These are phyloP conservation scores for Zymoseptoria tritici DNA, from an alignment of 2,329 filamentous ascomycete genomes.

Conservation along the genomic window DNA sequence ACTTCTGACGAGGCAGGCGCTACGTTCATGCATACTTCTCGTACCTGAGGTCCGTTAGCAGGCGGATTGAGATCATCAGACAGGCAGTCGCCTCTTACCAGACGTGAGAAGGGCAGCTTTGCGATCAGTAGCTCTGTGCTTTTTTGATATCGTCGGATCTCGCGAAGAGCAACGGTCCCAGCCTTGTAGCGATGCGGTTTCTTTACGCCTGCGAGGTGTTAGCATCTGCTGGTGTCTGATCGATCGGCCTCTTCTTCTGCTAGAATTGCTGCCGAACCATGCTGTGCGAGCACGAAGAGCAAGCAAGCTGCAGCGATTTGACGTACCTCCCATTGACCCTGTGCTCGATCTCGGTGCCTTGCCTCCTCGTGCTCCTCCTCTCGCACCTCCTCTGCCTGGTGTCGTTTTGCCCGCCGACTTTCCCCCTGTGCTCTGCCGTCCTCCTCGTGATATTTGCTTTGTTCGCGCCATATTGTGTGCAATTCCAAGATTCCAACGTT, in stretches of 20 bases:
- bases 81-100: constrained; percentile 44
- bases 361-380: constrained; percentile 5
- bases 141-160: constrained; percentile 98
- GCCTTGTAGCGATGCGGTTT: constrained; percentile 37
- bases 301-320: neutral
- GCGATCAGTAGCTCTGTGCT: constrained; percentile 91
- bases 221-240: neutral
- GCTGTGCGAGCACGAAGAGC: neutral
- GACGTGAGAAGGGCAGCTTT: constrained; percentile 95
- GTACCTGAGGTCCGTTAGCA: constrained; percentile 44
- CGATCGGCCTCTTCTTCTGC: neutral
- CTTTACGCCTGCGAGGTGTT: constrained; percentile 4
- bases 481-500: neutral
- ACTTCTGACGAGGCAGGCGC: constrained; percentile 59
- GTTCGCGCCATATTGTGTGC: constrained; percentile 20
- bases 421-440: constrained; percentile 22
- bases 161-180: constrained; percentile 90
- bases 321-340: neutral
- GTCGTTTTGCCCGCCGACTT: constrained; percentile 19
- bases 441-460: constrained; percentile 7
- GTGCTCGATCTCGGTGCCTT: constrained; percentile 13
- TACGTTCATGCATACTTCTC: constrained; percentile 94
- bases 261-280: neutral
- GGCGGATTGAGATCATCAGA: neutral
- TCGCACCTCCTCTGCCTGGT: neutral